These are phyloP conservation scores for Aspergillus sojae DNA, from an alignment of 2,329 filamentous ascomycete species.

Conservation along the genomic window DNA sequence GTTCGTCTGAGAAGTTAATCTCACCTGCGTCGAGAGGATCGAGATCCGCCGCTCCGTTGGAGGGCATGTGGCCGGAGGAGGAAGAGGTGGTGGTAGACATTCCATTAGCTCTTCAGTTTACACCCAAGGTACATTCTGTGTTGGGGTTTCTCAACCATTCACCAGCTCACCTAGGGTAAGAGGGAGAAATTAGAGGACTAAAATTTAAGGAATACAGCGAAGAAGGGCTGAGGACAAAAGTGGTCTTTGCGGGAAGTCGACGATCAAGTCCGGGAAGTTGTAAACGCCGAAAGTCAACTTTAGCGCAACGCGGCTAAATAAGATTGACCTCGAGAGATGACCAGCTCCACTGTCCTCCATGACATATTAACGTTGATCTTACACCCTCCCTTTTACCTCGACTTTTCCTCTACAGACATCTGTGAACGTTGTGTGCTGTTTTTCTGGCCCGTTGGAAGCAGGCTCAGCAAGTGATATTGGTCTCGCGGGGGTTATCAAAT, in stretches of 20 bases:
- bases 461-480: not conserved
- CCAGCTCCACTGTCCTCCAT: not conserved
- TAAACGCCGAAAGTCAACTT: not conserved
- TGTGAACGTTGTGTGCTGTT: not conserved
- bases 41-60: conserved; percentile 39
- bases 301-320: conserved; percentile 8
- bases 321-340: not conserved
- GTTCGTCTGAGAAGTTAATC: conserved; percentile 12
- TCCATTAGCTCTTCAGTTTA: conserved; percentile 33
- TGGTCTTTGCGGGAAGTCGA: conserved; percentile 9
- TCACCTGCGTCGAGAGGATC: conserved; percentile 51
- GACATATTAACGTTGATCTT: not conserved
- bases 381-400: not conserved
- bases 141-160: conserved; percentile 8
- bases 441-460: not conserved
- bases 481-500: not conserved
- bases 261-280: not conserved
- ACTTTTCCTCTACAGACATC: not conserved
- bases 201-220: conserved; percentile 1
- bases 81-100: conserved; percentile 35
- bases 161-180: conserved; percentile 1
- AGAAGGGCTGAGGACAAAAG: not conserved
- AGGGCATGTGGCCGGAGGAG: conserved; percentile 40
- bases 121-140: conserved; percentile 28
- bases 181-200: conserved; percentile 1